Conservation (phyloP, 495 filamentous ascomycete genomes). For the Neurospora sp. region DNA sequence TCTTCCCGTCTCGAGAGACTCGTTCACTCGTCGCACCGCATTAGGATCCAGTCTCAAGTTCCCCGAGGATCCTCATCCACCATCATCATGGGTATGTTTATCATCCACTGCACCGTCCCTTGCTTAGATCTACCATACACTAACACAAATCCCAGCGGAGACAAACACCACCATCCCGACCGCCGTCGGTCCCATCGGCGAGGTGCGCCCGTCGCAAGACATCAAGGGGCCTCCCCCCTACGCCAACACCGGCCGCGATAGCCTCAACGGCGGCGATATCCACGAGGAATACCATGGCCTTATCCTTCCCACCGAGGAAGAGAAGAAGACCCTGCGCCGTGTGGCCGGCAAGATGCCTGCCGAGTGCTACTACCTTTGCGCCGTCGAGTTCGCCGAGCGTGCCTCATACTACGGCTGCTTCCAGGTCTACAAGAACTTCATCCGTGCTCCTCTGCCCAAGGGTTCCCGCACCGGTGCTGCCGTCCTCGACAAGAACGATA, state of each 20-base stretch:
- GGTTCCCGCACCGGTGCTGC: slow-evolving; percentile 50
- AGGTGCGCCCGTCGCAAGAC: slow-evolving; percentile 1
- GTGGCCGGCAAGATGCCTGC: slow-evolving; percentile 40
- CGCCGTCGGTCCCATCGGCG: neutral
- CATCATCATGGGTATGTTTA: neutral
- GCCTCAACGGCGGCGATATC: slow-evolving; percentile 11
- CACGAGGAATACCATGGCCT: slow-evolving; percentile 28
- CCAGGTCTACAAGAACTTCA: slow-evolving; percentile 51
- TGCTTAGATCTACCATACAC: neutral
- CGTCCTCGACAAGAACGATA: slow-evolving; percentile 38
- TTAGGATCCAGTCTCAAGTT: neutral
- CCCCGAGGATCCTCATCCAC: neutral
- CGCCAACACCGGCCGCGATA: neutral
- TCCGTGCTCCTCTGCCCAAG: slow-evolving; percentile 41
- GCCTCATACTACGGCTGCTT: slow-evolving; percentile 48
- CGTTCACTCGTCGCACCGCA: neutral
- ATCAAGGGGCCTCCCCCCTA: slow-evolving; percentile 1
- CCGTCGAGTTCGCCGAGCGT: slow-evolving; percentile 49
- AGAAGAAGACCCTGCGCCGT: slow-evolving; percentile 40
- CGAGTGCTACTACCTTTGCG: slow-evolving; percentile 40
- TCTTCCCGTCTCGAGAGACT: neutral
- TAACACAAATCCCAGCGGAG: neutral
- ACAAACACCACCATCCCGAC: neutral
- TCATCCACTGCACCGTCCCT: neutral
- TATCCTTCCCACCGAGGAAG: slow-evolving; percentile 42